A percentile compares a stretch with the other conserved stretches of the same genome.
These are phyloP conservation scores for Neoscytalidium dimidiatum DNA, from an alignment of 2,329 filamentous ascomycete genomes.

Conservation along the genomic window DNA sequence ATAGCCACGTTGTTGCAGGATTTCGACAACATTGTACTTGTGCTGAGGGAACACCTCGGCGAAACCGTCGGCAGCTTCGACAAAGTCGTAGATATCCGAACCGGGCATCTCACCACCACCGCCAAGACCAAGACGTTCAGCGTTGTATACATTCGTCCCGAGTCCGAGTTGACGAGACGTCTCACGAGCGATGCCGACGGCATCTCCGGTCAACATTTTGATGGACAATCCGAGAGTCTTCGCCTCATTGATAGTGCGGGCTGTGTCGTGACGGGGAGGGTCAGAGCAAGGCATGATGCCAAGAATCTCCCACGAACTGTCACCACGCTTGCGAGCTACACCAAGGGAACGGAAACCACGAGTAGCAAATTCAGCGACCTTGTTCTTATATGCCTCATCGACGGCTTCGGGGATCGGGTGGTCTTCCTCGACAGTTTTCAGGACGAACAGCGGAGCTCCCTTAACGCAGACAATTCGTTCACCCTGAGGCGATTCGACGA, in stretches of 20 bases:
- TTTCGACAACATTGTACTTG: conserved; percentile 94
- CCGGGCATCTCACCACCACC: conserved; percentile 91
- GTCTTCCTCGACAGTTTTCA: conserved; percentile 85
- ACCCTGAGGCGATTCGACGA: conserved; percentile 81
- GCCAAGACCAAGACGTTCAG: conserved; percentile 86
- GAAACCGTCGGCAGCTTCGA: conserved; percentile 92
- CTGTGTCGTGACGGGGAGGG: conserved; percentile 87
- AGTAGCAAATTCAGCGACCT: conserved; percentile 86
- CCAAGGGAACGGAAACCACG: conserved; percentile 93
- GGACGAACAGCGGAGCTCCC: conserved; percentile 83
- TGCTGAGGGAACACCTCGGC: conserved; percentile 94
- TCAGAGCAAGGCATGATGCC: conserved; percentile 95
- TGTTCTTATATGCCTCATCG: conserved; percentile 85
- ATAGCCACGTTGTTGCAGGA: conserved; percentile 89
- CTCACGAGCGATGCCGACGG: conserved; percentile 89
- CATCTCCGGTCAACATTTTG: conserved; percentile 96
- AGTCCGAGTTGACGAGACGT: conserved; percentile 89
- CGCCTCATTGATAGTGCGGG: conserved; percentile 86
- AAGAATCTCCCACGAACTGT: conserved; percentile 84
- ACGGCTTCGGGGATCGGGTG: conserved; percentile 75
- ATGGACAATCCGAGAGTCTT: conserved; percentile 85
- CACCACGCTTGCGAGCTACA: conserved; percentile 85
- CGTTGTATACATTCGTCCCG: conserved; percentile 91
- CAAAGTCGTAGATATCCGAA: conserved; percentile 92
- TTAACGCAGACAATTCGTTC: conserved; percentile 88